phyloP scores from a whole-genome alignment of 805 yeast genomes.

The Brettanomyces sp. region DNA sequence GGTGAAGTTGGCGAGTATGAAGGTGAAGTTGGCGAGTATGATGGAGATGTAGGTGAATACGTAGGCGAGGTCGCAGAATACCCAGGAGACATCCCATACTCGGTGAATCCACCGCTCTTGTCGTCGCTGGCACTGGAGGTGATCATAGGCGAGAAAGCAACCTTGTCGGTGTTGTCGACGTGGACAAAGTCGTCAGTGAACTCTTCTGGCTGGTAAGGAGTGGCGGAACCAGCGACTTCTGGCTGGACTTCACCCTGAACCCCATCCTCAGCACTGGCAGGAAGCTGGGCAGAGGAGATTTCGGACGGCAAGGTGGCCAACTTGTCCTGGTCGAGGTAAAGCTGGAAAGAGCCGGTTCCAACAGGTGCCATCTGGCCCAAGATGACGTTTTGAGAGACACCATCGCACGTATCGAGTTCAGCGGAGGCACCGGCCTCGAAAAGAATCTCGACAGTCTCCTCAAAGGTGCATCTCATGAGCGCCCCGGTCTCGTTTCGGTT shows the following conservation, averaged over 20 bases:
- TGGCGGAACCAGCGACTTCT: slow-evolving; percentile 67
- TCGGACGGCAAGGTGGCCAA: slow-evolving; percentile 57
- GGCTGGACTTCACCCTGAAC: slow-evolving; percentile 25
- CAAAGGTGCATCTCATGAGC: slow-evolving; percentile 97
- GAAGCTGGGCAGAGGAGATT: slow-evolving; percentile 24
- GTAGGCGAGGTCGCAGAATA: slow-evolving; percentile 39
- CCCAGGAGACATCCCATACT: slow-evolving; percentile 61
- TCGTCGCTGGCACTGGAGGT: slow-evolving; percentile 78
- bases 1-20: slow-evolving; percentile 54
- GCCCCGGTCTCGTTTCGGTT: slow-evolving; percentile 99
- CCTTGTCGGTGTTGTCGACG: slow-evolving; percentile 41
- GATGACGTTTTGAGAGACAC: slow-evolving; percentile 96
- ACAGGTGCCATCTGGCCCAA: slow-evolving; percentile 97
- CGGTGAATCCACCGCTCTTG: slow-evolving; percentile 75
- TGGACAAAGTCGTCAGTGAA: slow-evolving; percentile 52
- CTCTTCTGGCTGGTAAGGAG: slow-evolving; percentile 75
- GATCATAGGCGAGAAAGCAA: slow-evolving; percentile 86
- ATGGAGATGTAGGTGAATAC: slow-evolving; percentile 51
- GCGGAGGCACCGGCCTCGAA: slow-evolving; percentile 98
- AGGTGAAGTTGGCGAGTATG: slow-evolving; percentile 44
- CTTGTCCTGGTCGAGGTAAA: slow-evolving; percentile 85
- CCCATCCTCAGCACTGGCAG: slow-evolving; percentile 5
- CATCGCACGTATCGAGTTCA: slow-evolving; percentile 95
- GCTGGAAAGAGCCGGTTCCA: slow-evolving; percentile 97
- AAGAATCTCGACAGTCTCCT: slow-evolving; percentile 95